Base-by-base conservation (phyloP, 2,329 filamentous ascomycete genomes). In the Fusarium mundagurra region DNA sequence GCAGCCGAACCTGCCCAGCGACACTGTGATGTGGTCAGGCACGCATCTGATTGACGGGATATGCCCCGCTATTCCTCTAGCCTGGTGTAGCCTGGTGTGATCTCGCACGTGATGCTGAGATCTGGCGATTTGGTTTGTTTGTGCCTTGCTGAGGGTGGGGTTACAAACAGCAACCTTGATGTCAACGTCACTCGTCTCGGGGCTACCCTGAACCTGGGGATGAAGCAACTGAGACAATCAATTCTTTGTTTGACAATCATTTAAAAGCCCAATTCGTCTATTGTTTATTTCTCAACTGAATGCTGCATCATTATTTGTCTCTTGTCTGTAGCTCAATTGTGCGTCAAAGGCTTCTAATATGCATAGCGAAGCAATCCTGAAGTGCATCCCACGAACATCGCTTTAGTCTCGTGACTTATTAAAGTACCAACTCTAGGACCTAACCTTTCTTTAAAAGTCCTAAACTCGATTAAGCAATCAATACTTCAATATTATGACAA, bases 1-100 rank as follows among this genome's bases (percentile, higher is more conserved):
- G 79, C 76, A 81, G 76, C 69, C 70, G 61, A 72, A 71, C 64
- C 69, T 78, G 63, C 65, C 64, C 61, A 70, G 70, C 58, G 55
- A 54, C 66, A 55, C 61, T 69, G 68, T 63, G 62, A 66, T 67
- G 68, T 64, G 66, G 64, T 54, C 59, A 67, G 55, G 61, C 61
- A 67, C 61, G 44, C 64, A 67, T 67, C 66, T 73, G 66, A 71
- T 67, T 73, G 70, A 73, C 57, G 34, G 71, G 55, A 27, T 55
- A 29, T 43, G 72, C 58, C 71, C 71, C 71, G 64, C 71, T 73
- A 66, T 74, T 31, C 47, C 39, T 33, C 43, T 65, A 62, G 65
- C 66, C 66, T 55, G 65, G 64, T 36, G 45, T 53, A 31, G 55
- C 51, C 69, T 72, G 67, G 62, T 73, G 70, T 77, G 74, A 76